Percentiles rank a stretch among this genome's conserved stretches.
Conservation (phyloP, 192 early-diverging fungal genomes). For the Dissophora ornata region DNA sequence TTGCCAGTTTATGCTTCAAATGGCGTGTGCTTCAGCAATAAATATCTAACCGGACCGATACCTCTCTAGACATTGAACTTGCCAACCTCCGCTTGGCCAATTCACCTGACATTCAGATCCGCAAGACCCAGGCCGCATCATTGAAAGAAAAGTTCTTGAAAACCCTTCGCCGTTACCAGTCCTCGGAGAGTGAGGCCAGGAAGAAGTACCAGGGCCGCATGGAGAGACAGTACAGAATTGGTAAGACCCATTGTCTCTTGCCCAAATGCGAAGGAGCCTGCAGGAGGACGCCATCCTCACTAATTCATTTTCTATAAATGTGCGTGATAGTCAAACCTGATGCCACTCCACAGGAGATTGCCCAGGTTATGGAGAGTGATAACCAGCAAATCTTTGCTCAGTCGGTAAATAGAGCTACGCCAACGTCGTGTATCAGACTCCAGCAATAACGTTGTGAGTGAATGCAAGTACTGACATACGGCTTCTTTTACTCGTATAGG, state of each 20-base stretch:
- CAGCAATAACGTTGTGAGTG: no score
- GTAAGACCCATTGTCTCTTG: conserved; percentile 57
- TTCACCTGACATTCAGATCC: conserved; percentile 39
- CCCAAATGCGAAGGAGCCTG: no score
- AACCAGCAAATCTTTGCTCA: conserved; percentile 85
- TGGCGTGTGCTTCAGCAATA: no score
- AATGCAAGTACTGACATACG: not conserved
- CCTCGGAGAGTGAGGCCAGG: conserved; percentile 82
- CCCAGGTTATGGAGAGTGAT: conserved; percentile 81
- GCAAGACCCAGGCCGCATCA: conserved; percentile 58
- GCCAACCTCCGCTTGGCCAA: conserved; percentile 41
- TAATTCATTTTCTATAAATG: not conserved
- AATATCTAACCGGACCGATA: not conserved
- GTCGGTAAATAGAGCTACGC: conserved; percentile 58
- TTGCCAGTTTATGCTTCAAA: not conserved
- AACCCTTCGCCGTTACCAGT: conserved; percentile 81
- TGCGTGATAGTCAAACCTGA: conserved; percentile 77
- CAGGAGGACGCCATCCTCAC: no score
- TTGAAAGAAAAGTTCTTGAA: conserved; percentile 74
- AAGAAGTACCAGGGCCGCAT: conserved; percentile 87
- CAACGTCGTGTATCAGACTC: no score
- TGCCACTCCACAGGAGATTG: conserved; percentile 81
- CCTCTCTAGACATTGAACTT: conserved; percentile 34
- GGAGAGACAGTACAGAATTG: conserved; percentile 87
- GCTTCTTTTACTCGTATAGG: conserved; percentile 47